Base-by-base conservation (phyloP, 208 protist genomes). In the Trypanosoma boissoni region DNA sequence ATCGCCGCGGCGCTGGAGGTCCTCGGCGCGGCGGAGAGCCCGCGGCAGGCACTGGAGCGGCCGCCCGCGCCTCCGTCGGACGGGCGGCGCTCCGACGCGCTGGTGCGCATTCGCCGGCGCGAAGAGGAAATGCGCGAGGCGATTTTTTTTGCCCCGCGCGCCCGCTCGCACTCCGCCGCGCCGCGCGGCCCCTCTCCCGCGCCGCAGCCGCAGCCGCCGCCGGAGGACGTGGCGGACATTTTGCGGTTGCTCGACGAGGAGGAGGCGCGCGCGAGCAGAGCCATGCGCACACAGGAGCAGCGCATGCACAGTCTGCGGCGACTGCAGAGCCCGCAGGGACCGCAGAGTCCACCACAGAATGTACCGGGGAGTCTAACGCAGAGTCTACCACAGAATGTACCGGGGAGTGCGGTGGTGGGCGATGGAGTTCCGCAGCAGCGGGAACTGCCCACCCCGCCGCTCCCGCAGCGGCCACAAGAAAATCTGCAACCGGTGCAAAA, bases 111-210 rank as follows among this genome's bases (percentile, higher is more conserved):
- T 39, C 56, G 56, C n/a, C 7, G 31, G 39, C 57, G 57, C 23
- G 57, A 51, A 45, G 57, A 52, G 32, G 57, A 54, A 34, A 54
- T 63, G 57, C 44, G 57, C 2, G 45, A 63, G 31, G 44, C 57
- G 12, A 54, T 52, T 54, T 54, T 44, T 41, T 63, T 39, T 34
- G 2, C 23, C 16, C 57, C 57, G 6, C 34, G 14, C 7, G 18
- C 5, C 2, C 57, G 23, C 29, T 24, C 32, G 24, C 57, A n/a
- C 21, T n/a, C 57, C 21, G 14, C 8, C 18, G 36, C 51, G 12
- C 51, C 34, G 23, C 51, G 51, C 29, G 9, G 18, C 29, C 32
- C 28, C 5, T 43, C 28, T 9, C 27, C 20, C 5, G 6, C 28
- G 1, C 3, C 28, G 10, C 2, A 36, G 5, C 27, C 24, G 26